Evolutionary conservation across 345 rosid species (phyloP).

Genomic region (Aquilaria sinensis): DNA sequence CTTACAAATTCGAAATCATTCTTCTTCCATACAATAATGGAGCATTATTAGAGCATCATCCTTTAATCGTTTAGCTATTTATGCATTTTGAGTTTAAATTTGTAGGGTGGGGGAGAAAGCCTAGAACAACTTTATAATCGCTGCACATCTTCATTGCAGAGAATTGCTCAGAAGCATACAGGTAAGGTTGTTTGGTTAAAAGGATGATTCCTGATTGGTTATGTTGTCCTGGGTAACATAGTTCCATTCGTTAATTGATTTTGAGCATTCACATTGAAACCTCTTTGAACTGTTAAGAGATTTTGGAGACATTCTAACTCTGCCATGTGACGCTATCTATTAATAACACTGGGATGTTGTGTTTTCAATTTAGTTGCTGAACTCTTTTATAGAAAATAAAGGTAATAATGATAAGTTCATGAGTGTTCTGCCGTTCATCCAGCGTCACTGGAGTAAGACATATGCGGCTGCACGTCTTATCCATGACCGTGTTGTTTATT

Average conservation of each 20-base stretch:
- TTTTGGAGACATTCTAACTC: neutral
- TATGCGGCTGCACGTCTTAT: too few relatives aligned
- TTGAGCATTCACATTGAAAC: neutral
- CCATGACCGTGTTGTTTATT: neutral
- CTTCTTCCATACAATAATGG: too few relatives aligned
- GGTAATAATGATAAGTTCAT: too few relatives aligned
- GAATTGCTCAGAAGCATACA: constrained; percentile 60
- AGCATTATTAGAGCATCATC: too few relatives aligned
- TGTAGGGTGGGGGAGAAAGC: constrained; percentile 91
- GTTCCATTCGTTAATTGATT: too few relatives aligned
- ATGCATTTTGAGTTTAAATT: neutral
- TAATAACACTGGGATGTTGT: neutral
- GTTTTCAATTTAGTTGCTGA: too few relatives aligned
- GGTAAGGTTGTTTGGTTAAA: constrained; percentile 27
- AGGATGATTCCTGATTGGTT: neutral
- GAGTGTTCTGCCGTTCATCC: too few relatives aligned
- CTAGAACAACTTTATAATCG: constrained; percentile 58
- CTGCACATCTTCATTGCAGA: constrained; percentile 58
- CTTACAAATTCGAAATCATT: too few relatives aligned
- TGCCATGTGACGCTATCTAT: neutral
- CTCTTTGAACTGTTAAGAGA: neutral
- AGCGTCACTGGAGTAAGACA: too few relatives aligned
- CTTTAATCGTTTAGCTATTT: neutral
- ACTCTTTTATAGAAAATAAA: too few relatives aligned
- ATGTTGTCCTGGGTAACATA: too few relatives aligned